Conservation (phyloP, 805 yeast species). For the Candida silvicultrix region DNA sequence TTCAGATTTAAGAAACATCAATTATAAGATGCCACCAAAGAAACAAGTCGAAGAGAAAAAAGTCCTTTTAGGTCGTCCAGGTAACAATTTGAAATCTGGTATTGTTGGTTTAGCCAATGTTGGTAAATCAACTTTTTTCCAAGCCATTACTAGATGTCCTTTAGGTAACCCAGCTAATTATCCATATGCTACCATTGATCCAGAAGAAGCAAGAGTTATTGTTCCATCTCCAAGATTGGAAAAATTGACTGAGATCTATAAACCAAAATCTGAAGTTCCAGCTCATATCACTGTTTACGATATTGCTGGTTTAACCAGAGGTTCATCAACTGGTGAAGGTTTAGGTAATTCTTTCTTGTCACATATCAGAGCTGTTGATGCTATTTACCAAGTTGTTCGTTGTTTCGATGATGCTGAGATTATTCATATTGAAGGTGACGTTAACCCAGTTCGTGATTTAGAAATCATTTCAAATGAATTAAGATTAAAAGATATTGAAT, state of each 20-base stretch:
- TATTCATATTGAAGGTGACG: slow-evolving; percentile 95
- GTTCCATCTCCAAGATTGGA: slow-evolving; percentile 92
- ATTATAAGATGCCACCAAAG: slow-evolving; percentile 57
- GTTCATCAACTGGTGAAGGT: slow-evolving; percentile 96
- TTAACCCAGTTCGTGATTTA: slow-evolving; percentile 90
- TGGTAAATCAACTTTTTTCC: slow-evolving; percentile 96
- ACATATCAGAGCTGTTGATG: slow-evolving; percentile 96
- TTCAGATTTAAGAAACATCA: neutral
- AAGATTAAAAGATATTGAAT: slow-evolving; percentile 95
- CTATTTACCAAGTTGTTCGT: slow-evolving; percentile 95
- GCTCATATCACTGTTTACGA: slow-evolving; percentile 91
- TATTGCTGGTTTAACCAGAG: slow-evolving; percentile 97
- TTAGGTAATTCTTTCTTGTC: slow-evolving; percentile 96
- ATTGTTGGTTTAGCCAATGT: slow-evolving; percentile 94
- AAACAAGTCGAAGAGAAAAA: slow-evolving; percentile 69
- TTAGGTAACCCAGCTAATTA: slow-evolving; percentile 96
- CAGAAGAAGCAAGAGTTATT: slow-evolving; percentile 94
- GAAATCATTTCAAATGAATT: slow-evolving; percentile 88
- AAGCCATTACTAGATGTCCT: slow-evolving; percentile 89
- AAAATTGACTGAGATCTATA: slow-evolving; percentile 63
- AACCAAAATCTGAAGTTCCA: slow-evolving; percentile 83
- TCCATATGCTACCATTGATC: slow-evolving; percentile 97
- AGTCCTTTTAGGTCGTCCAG: slow-evolving; percentile 79
- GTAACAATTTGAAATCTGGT: slow-evolving; percentile 71
- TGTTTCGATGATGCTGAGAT: slow-evolving; percentile 98